Conservation (phyloP, 2,329 filamentous ascomycete genomes). For the Xylariaceae sp. region DNA sequence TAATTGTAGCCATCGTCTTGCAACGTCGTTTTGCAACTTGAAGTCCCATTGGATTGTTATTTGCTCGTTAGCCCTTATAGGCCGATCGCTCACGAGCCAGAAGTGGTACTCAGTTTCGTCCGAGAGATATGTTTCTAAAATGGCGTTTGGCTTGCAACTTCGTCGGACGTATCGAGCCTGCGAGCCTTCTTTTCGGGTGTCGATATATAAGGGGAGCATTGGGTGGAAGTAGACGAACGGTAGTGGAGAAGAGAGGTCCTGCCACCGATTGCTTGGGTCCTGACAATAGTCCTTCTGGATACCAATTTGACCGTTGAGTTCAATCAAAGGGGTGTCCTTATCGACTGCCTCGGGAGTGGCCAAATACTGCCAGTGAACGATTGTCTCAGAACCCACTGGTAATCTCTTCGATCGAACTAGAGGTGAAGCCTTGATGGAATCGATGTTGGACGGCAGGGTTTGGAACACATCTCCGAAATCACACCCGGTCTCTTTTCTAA, state of each 20-base stretch:
- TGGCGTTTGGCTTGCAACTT: conserved; percentile 91
- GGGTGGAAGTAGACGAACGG: conserved; percentile 91
- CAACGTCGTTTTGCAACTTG: conserved; percentile 62
- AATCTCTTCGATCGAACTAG: conserved; percentile 61
- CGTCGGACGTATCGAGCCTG: conserved; percentile 86
- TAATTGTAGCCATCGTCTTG: conserved; percentile 61
- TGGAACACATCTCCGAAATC: conserved; percentile 74
- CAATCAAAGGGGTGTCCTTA: conserved; percentile 64
- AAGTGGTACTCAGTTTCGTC: conserved; percentile 84
- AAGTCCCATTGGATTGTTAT: conserved; percentile 74
- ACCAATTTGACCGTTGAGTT: conserved; percentile 81
- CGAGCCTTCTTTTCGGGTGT: conserved; percentile 83
- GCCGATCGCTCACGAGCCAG: conserved; percentile 84
- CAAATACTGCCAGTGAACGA: conserved; percentile 75
- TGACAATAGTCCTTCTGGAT: conserved; percentile 76
- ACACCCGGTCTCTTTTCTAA: conserved; percentile 72
- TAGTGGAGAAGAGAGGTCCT: conserved; percentile 67
- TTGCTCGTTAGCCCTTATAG: conserved; percentile 70
- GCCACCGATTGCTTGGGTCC: conserved; percentile 71
- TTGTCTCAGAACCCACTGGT: conserved; percentile 53
- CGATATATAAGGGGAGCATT: conserved; percentile 87
- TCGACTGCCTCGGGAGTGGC: conserved; percentile 58
- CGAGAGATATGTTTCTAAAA: conserved; percentile 84
- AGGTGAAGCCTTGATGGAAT: conserved; percentile 52
- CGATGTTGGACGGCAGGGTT: conserved; percentile 51